Conservation (phyloP, 139 green algal species). For the Micractinium sp. region DNA sequence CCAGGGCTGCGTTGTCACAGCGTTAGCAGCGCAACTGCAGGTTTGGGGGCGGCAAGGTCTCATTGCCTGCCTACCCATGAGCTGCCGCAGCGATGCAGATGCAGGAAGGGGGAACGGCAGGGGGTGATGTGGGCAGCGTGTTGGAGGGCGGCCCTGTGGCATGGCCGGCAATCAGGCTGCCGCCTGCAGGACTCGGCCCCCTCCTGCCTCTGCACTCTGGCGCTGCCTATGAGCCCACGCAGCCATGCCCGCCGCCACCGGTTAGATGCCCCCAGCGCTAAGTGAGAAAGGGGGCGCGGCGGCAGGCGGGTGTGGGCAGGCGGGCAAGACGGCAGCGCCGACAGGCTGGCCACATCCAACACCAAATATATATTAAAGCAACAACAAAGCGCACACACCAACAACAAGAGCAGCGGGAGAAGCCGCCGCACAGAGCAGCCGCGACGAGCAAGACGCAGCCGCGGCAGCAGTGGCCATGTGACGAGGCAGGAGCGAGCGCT, state of each 20-base stretch:
- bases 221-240: slow-evolving; percentile 17
- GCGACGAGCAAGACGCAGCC: neutral
- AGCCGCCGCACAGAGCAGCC: neutral
- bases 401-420: too few species aligned
- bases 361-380: too few species aligned
- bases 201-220: neutral
- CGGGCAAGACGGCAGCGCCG: slow-evolving; percentile 5
- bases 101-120: neutral
- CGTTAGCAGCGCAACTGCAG: too few species aligned
- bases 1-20: too few species aligned
- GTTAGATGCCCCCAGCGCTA: neutral
- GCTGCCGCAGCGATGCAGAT: neutral
- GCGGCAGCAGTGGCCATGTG: neutral
- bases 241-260: neutral
- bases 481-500: neutral
- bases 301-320: too few species aligned
- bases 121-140: neutral
- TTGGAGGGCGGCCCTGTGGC: neutral
- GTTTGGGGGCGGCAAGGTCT: too few species aligned
- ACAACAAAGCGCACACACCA: too few species aligned
- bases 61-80: too few species aligned
- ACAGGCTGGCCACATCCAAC: neutral
- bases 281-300: neutral
- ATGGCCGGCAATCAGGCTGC: neutral
- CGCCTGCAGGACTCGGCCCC: neutral